Evolutionary conservation across 257 asterid species (phyloP), one percentile per base, ranked within the genome.

Genomic region (Gardenia jasminoides): DNA sequence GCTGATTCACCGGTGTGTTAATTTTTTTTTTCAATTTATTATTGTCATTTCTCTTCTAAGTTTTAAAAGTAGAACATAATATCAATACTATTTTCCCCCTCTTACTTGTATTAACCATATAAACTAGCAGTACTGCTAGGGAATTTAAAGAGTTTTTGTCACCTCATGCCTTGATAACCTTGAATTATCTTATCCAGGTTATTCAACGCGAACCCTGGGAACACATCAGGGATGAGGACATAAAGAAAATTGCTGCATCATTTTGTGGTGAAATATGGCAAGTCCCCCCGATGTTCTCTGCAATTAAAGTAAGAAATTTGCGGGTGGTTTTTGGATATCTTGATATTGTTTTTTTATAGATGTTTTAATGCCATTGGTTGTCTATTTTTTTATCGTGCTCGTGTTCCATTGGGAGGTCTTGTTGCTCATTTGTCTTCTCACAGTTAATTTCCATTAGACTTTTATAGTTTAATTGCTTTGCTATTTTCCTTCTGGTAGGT

Each of bases 281-380:
- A 92, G 97, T 95, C 74, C 99, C 99, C 75, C 99, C 99, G 16
- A 93, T 95, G 99, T 95, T 95, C 89, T 95, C 99, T 44, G 99
- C 99, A 80, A 93, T 95, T 83, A 95, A 95, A 87, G 99, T 95
- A 90, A 87, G 94, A 71, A 67, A 56, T 80, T 39, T 30, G 19
- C 31, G 39, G 59, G 41, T 30, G 22, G 16, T 76, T 80, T 76
- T 59, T 19, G 31, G 31, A 64, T 78, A 50, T 52, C 39, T 28
- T 82, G 80, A 54, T 69, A 64, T 82, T 77, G 8, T 39, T 61
- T 82, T 75, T n/a, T 36, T 36, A 26, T 67, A 47, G 33, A 33
- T 67, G 61, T 26, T 69, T 74, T 54, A 44, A 6, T 33, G 28
- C 46, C 44, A 44, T 50, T 2, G 39, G 76, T 69, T n/a, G 59